Evolutionary conservation across 108 stramenopile species (phyloP).

Genomic region (Cylindrotheca closterium): DNA sequence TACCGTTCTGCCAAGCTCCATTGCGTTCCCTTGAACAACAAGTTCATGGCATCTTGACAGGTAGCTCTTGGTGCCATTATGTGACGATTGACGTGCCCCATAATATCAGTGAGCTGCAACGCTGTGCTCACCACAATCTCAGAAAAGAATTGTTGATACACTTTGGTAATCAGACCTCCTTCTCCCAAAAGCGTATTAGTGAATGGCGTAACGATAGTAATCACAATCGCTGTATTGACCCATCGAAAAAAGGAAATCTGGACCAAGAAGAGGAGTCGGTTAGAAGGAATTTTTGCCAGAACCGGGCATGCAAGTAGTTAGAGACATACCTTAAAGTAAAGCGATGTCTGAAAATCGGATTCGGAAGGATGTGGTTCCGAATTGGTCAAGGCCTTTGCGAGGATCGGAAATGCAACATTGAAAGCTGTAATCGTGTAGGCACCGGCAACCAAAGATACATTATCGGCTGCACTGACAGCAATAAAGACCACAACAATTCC

Average conservation of each 20-base stretch:
- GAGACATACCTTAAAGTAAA: slow-evolving; percentile 65
- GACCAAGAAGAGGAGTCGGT: neutral
- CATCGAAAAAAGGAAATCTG: slow-evolving; percentile 67
- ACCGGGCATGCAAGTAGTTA: too few relatives aligned
- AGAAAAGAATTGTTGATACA: slow-evolving; percentile 58
- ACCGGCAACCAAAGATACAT: slow-evolving; percentile 7
- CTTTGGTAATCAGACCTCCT: slow-evolving; percentile 29
- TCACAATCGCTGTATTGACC: slow-evolving; percentile 81
- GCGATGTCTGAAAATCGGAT: slow-evolving; percentile 59
- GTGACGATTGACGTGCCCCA: slow-evolving; percentile 68
- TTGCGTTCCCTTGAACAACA: slow-evolving; percentile 69
- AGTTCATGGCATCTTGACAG: slow-evolving; percentile 82
- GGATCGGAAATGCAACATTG: slow-evolving; percentile 73
- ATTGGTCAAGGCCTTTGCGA: slow-evolving; percentile 67
- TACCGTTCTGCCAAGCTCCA: slow-evolving; percentile 79
- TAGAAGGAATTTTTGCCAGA: neutral
- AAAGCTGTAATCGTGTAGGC: slow-evolving; percentile 66
- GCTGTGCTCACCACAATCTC: slow-evolving; percentile 74
- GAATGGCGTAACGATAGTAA: slow-evolving; percentile 82
- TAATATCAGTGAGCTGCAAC: slow-evolving; percentile 52
- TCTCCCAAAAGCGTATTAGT: slow-evolving; percentile 32
- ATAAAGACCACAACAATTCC: neutral
- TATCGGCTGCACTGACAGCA: neutral
- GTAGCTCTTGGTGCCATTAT: slow-evolving; percentile 74
- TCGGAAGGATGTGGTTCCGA: slow-evolving; percentile 77